Percentiles rank a stretch among this genome's conserved stretches.
Evolutionary conservation across 495 filamentous ascomycete genomes (phyloP).

Genomic region (Chaetomidium leptoderma): DNA sequence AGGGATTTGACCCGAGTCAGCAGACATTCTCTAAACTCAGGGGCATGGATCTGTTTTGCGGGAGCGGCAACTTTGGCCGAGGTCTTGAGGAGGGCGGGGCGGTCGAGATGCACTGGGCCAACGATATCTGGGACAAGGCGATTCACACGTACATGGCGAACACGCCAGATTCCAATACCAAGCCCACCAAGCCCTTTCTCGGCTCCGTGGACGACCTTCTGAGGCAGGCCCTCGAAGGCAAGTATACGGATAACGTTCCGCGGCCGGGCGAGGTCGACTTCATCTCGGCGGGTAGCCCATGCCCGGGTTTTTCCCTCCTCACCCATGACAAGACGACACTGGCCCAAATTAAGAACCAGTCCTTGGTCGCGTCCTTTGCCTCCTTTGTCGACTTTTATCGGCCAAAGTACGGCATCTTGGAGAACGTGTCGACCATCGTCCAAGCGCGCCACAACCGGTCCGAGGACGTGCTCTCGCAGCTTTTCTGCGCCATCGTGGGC

Average conservation of each 20-base stretch:
- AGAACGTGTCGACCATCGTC: constrained; percentile 66
- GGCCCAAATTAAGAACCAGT: constrained; percentile 57
- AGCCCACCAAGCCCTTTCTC: constrained; percentile 45
- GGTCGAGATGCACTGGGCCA: constrained; percentile 57
- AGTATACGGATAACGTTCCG: constrained; percentile 44
- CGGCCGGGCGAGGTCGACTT: constrained; percentile 58
- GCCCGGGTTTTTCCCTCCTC: constrained; percentile 63
- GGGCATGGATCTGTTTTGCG: constrained; percentile 68
- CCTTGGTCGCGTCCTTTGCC: constrained; percentile 67
- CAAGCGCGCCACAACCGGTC: constrained; percentile 33
- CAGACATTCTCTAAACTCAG: constrained; percentile 33
- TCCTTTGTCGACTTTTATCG: constrained; percentile 68
- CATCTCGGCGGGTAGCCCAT: constrained; percentile 68
- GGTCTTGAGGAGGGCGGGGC: constrained; percentile 69
- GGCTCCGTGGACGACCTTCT: constrained; percentile 71
- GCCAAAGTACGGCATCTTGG: constrained; percentile 65
- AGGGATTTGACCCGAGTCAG: constrained; percentile 52
- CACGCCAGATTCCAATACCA: constrained; percentile 21
- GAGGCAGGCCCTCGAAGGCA: constrained; percentile 48
- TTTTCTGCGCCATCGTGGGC: constrained; percentile 64
- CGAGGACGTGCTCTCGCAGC: constrained; percentile 61
- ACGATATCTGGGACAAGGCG: constrained; percentile 59
- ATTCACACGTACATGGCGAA: constrained; percentile 70
- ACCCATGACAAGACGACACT: constrained; percentile 49
- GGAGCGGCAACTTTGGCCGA: constrained; percentile 67